Base-by-base conservation (phyloP, 2,329 filamentous ascomycete genomes). In the Pseudocercospora crystallina region DNA sequence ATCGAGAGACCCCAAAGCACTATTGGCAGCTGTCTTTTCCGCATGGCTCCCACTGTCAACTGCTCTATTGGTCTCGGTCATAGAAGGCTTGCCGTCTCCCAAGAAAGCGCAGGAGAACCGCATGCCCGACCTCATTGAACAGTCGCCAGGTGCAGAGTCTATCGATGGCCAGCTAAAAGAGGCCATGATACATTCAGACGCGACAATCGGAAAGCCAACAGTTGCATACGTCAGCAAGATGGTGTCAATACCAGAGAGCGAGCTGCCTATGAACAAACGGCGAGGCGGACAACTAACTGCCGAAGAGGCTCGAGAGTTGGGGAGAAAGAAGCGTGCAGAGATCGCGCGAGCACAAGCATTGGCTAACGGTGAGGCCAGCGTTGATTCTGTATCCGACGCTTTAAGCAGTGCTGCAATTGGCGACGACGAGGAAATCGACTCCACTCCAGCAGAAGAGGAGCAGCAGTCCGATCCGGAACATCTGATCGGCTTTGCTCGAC, bases 201-300 rank as follows among this genome's bases (percentile, higher is more conserved):
- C 82, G 3, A 79, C 78, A 0, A 77, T 81, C 34, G 78, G 84
- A 0, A 86, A 87, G 50, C 91, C 92, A 0, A 84, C 95, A 0
- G 89, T 99, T 1, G 92, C 89, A 8, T 99, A 96, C 60, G 89
- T 99, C 54, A 97, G 92, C 73, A 99, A 99, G 69, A 96, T 99
- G 90, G 89, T 97, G 1, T 94, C 94, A 0, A 80, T 99, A 10
- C 92, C 90, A 0, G 89, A 95, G 65, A 96, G 89, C 69, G 92
- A 99, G 62, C 76, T 99, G 5, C 88, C 89, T 0, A 83, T 92
- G 45, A 96, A 96, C 69, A 95, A 87, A 69, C 80, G 89, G 39
- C 80, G 83, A 12, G 85, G 86, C 0, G 84, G 73, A 14, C 73
- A 84, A 37, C 79, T 97, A 64, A 95, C 83, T 34, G 87, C 90